phyloP scores from a whole-genome alignment of 108 stramenopile species.

The Fragilariopsis cylindrus region DNA sequence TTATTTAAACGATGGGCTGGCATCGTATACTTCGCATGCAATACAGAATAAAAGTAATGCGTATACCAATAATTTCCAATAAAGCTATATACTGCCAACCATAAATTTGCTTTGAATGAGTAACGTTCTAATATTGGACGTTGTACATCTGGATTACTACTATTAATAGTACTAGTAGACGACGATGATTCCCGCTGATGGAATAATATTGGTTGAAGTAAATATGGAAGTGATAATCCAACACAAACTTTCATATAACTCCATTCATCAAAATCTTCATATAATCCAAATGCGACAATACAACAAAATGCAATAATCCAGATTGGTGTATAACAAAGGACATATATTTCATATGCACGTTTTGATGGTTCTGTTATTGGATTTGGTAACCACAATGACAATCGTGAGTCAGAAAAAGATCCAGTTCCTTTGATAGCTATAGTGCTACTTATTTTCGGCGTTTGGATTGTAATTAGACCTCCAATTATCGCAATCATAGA shows the following conservation, averaged over 20 bases:
- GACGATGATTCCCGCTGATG: conserved; percentile 41
- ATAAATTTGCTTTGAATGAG: conserved; percentile 89
- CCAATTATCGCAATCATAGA: conserved; percentile 70
- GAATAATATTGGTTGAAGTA: conserved; percentile 83
- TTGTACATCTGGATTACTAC: conserved; percentile 57
- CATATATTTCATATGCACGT: conserved; percentile 78
- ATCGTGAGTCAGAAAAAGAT: background rate
- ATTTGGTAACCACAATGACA: conserved; percentile 36
- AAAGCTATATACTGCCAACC: conserved; percentile 91
- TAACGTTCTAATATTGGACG: conserved; percentile 79
- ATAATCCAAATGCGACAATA: conserved; percentile 78
- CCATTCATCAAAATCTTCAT: conserved; percentile 81
- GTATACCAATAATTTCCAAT: conserved; percentile 99
- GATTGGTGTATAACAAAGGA: conserved; percentile 70
- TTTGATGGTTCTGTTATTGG: conserved; percentile 67
- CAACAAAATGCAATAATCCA: conserved; percentile 82
- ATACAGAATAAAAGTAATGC: conserved; percentile 95
- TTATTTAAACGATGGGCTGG: conserved; percentile 93
- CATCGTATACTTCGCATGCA: conserved; percentile 95
- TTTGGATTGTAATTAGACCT: conserved; percentile 62
- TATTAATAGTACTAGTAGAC: background rate
- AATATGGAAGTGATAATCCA: conserved; percentile 77
- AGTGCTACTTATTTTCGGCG: conserved; percentile 16
- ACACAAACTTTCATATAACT: conserved; percentile 73
- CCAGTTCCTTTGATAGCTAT: background rate